Base-by-base conservation (phyloP, 192 early-diverging fungal species). In the Backusella westeae region DNA sequence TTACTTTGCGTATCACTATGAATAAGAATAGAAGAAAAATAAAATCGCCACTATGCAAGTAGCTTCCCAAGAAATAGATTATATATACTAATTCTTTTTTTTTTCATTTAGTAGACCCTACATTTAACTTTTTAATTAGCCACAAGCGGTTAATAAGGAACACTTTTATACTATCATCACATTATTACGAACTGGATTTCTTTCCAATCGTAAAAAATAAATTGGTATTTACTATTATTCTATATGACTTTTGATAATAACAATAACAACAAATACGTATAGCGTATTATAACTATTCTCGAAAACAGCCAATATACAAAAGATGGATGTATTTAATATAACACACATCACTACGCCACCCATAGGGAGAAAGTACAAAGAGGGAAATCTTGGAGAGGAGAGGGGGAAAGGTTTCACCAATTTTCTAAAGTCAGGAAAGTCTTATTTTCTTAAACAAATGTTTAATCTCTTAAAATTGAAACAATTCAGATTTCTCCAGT, bases 381-480 rank as follows among this genome's bases (percentile, higher is more conserved):
- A 26, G 23, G 56, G 56, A n/a, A 63, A 63, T 63, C 23, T 10
- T n/a, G 35, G 21, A 19, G 35, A 69, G 67, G 38, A 1, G 38
- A 29, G 9, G 1, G 38, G n/a, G 38, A 26, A 39, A 69, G 23
- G 68, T 35, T 69, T 36, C 68, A 39, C 14, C 36, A 70, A 70
- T 14, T n/a, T 29, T 26, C 56, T 63, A 63, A 63, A 2, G 56
- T 63, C 56, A 63, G 56, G 23, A 63, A 63, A 63, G 9, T 59
- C 21, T 29, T 63, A 9, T 63, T 63, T 56, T 63, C 56, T 63
- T 63, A 75, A 49, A 42, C n/a, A 36, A 32, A 42, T 15, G 23
- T 23, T 49, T 69, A 23, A 32, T 70, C 41, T 44, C 69, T 42
- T 70, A 42, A 70, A 70, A 42, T 63, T 63, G 56, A 63, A 63